phyloP scores from a whole-genome alignment of 2,329 filamentous ascomycete genomes.

The Aureobasidium leucospermi region DNA sequence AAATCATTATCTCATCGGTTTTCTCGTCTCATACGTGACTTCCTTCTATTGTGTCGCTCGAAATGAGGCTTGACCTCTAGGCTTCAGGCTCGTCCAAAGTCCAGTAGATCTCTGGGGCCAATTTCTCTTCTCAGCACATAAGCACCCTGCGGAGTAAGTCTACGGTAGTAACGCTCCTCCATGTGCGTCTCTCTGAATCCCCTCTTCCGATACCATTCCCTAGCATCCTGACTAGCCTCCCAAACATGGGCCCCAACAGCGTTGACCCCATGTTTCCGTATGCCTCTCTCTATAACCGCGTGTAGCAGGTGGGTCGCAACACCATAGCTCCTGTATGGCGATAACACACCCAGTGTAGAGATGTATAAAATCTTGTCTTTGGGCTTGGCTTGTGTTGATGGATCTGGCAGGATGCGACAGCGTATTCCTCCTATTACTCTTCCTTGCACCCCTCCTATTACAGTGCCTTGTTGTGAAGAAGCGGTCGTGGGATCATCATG shows the following conservation, averaged over 20 bases:
- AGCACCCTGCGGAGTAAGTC: conserved; percentile 49
- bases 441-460: conserved; percentile 19
- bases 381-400: background rate
- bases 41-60: background rate
- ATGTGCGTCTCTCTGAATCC: conserved; percentile 47
- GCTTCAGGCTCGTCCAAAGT: background rate
- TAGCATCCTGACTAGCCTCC: conserved; percentile 52
- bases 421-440: conserved; percentile 41
- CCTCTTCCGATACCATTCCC: conserved; percentile 54
- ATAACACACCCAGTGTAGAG: conserved; percentile 52
- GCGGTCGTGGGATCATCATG: conserved; percentile 34
- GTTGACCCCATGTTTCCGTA: conserved; percentile 43
- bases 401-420: conserved; percentile 35
- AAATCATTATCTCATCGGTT: background rate
- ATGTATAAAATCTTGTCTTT: conserved; percentile 46
- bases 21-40: too few relatives aligned
- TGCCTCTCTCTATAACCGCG: conserved; percentile 27
- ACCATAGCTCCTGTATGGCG: conserved; percentile 52
- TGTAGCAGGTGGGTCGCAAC: conserved; percentile 50
- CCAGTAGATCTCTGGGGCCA: conserved; percentile 9
- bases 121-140: conserved; percentile 43
- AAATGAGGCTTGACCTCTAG: too few relatives aligned
- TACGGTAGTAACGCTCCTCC: conserved; percentile 52
- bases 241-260: conserved; percentile 57
- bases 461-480: background rate